Base-by-base conservation (phyloP, 108 stramenopile genomes). In the Cyclotella cryptica region DNA sequence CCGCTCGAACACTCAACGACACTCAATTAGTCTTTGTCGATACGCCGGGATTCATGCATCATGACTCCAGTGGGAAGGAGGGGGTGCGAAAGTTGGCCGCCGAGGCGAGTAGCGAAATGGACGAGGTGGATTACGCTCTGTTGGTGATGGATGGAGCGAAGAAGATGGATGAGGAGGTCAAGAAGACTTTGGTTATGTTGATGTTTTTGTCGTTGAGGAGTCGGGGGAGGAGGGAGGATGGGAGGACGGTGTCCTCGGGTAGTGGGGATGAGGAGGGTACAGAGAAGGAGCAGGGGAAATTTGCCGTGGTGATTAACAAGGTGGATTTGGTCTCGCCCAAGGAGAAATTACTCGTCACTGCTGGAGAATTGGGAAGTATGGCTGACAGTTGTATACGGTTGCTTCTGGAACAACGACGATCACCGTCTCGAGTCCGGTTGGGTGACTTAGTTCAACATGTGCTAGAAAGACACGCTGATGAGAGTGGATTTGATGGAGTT, bases 291-390 rank as follows among this genome's bases (percentile, higher is more conserved):
- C 27, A 69, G 47, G 61, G 78, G 69, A 89, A 93, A 76, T 84
- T 96, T 86, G 89, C 88, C 43, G 79, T 98, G 45, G 93, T 96
- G 27, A 61, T 98, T 49, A 98, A 98, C 78, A 98, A 98, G 77
- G 92, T 94, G 8, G 97, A 98, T 73, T 71, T 97, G 60, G 96
- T 98, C 0, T 61, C 93, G 57, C 96, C 96, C n/a, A 97, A 95
- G 77, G 63, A 80, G 19, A 80, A 87, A 22, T 74, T 98, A 21
- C 76, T 98, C 11, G 70, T 85, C 59, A 60, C 88, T 42, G 92
- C 94, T 19, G 74, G 76, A 64, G 94, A 94, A n/a, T 71, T 96
- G 53, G 89, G 93, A 18, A 58, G 68, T 45, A 83, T 96, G 73
- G 93, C 92, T 30, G 94, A 93, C 45, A 52, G 59, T 26, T 87